A percentile compares a stretch with the other conserved stretches of the same genome.
Evolutionary conservation across 78 protist genomes (phyloP).

Genomic region (Protostelium mycophagum): DNA sequence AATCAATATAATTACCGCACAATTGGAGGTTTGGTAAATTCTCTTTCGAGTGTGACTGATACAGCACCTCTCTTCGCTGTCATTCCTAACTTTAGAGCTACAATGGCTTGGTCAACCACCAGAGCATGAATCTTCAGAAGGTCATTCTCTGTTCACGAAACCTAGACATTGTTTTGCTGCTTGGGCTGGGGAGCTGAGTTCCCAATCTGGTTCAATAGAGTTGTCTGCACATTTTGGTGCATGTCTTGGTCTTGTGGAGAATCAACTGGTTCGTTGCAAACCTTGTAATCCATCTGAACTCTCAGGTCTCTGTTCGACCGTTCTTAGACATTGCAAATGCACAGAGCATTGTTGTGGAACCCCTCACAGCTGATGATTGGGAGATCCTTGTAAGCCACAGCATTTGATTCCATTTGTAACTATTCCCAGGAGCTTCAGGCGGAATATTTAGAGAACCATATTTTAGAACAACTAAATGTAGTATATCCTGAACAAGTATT

Average conservation of each 20-base stretch:
- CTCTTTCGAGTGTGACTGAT: not conserved
- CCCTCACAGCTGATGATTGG: conserved; percentile 58
- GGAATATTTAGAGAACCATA: conserved; percentile 40
- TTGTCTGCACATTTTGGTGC: conserved; percentile 32
- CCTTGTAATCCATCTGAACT: not conserved
- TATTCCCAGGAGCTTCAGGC: conserved; percentile 19
- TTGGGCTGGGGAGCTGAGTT: conserved; percentile 33
- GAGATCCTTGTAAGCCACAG: conserved; percentile 19
- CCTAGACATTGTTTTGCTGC: conserved; percentile 21
- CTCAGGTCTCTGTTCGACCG: conserved; percentile 1
- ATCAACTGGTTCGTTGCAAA: conserved; percentile 9
- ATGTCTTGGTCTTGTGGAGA: not conserved
- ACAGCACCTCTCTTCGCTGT: not conserved
- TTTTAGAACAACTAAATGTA: conserved; percentile 45
- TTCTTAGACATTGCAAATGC: not conserved
- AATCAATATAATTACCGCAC: conserved; percentile 6
- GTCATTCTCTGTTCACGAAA: not conserved
- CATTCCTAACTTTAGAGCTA: conserved; percentile 16
- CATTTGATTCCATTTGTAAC: not conserved
- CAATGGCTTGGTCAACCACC: conserved; percentile 30
- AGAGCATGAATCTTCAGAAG: conserved; percentile 5
- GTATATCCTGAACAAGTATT: conserved; percentile 26
- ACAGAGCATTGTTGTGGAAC: conserved; percentile 36
- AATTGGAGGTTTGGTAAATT: conserved; percentile 14
- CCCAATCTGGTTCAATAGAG: conserved; percentile 27